phyloP scores from a whole-genome alignment of 352 stramenopile genomes.

The Pythium aphanidermatum region DNA sequence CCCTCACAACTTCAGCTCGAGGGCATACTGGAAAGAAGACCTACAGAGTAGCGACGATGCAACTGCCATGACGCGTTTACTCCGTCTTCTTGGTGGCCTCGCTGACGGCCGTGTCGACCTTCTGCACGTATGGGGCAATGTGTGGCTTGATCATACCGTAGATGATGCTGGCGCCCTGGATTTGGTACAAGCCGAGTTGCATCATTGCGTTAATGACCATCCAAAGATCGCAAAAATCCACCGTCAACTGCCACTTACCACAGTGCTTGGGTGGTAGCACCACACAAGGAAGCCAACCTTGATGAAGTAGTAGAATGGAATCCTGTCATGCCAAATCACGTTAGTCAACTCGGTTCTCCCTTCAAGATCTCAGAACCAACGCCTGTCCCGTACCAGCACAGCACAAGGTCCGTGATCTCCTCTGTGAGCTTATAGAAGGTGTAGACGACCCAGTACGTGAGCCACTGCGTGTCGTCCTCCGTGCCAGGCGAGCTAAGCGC shows the following conservation, averaged over 20 bases:
- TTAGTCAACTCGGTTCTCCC: too few species aligned
- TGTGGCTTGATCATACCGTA: slow-evolving; percentile 86
- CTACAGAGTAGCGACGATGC: too few species aligned
- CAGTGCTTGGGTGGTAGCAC: slow-evolving; percentile 74
- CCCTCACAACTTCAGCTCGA: too few species aligned
- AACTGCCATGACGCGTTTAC: slow-evolving; percentile 17
- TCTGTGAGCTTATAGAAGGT: slow-evolving; percentile 96
- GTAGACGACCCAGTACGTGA: slow-evolving; percentile 94
- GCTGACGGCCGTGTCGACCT: slow-evolving; percentile 64
- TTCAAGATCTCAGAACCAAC: too few species aligned
- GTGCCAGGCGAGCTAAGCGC: slow-evolving; percentile 68
- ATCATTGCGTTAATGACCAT: not conserved
- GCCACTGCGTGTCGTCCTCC: slow-evolving; percentile 83
- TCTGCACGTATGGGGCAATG: slow-evolving; percentile 57
- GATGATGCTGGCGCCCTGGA: slow-evolving; percentile 71
- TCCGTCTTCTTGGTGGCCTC: slow-evolving; percentile 44
- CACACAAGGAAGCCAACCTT: slow-evolving; percentile 86
- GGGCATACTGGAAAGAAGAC: not conserved
- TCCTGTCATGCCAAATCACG: too few species aligned
- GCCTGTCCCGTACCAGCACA: slow-evolving; percentile 57
- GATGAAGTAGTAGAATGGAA: slow-evolving; percentile 85
- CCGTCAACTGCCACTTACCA: too few species aligned
- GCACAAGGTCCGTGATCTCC: slow-evolving; percentile 69
- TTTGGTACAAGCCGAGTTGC: too few species aligned
- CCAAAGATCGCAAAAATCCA: slow-evolving; percentile 1